phyloP scores from a whole-genome alignment of 768 basidiomycete species.

The Xanthoconium purpureum region DNA sequence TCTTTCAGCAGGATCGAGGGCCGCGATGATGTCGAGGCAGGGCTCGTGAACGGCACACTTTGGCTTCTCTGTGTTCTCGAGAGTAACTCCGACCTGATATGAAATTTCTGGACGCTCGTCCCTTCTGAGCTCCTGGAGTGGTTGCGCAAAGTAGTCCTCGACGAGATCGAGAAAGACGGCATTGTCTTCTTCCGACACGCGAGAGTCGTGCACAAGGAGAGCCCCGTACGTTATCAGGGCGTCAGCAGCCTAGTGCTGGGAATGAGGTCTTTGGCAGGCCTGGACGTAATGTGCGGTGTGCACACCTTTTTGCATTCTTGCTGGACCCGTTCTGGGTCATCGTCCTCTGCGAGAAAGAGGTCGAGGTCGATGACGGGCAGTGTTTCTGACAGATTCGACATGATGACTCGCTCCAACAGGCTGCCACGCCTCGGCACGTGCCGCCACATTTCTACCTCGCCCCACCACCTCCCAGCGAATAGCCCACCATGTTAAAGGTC shows the following conservation, averaged over 20 bases:
- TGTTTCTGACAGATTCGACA: slow-evolving; percentile 44
- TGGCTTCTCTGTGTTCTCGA: slow-evolving; percentile 95
- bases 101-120: slow-evolving; percentile 85
- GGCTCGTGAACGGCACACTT: slow-evolving; percentile 81
- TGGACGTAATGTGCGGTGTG: neutral
- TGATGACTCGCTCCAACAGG: slow-evolving; percentile 17
- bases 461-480: slow-evolving; percentile 14
- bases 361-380: slow-evolving; percentile 80
- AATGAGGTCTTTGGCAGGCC: neutral
- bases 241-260: slow-evolving; percentile 62
- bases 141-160: slow-evolving; percentile 91
- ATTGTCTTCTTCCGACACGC: slow-evolving; percentile 83
- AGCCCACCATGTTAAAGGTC: slow-evolving; percentile 45
- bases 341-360: slow-evolving; percentile 51
- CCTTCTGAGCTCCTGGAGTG: slow-evolving; percentile 53
- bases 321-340: slow-evolving; percentile 44
- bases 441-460: slow-evolving; percentile 26
- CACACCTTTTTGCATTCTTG: slow-evolving; percentile 66
- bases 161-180: slow-evolving; percentile 79
- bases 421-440: slow-evolving; percentile 25
- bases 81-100: slow-evolving; percentile 91
- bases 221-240: slow-evolving; percentile 85
- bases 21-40: slow-evolving; percentile 76
- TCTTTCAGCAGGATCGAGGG: slow-evolving; percentile 71
- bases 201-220: slow-evolving; percentile 78